Conservation (phyloP, 331 rosid species). For the Erythrophleum ivorense region DNA sequence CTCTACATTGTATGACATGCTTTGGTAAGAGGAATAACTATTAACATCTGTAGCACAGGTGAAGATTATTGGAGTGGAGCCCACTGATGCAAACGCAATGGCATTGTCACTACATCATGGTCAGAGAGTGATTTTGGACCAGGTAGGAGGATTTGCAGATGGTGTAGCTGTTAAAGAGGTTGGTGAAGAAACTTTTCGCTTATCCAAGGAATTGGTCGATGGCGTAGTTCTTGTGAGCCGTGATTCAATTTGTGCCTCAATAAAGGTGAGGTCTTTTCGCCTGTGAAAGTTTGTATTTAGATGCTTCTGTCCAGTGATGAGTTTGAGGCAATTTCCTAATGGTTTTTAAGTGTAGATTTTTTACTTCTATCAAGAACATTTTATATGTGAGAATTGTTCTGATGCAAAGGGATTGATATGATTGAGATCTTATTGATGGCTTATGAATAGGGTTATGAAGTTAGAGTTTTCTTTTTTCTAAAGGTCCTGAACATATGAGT, state of each 20-base stretch:
- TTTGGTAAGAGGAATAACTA: constrained; percentile 26
- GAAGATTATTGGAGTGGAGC: constrained; percentile 94
- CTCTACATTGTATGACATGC: constrained; percentile 19
- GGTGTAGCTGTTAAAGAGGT: constrained; percentile 99
- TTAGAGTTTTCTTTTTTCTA: not conserved
- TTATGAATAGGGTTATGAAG: not conserved
- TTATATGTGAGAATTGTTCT: constrained; percentile 15
- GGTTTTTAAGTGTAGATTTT: constrained; percentile 17
- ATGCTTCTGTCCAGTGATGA: constrained; percentile 9
- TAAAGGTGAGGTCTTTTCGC: constrained; percentile 66
- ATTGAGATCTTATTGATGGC: constrained; percentile 25
- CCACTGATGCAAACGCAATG: constrained; percentile 93
- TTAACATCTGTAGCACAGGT: constrained; percentile 57
- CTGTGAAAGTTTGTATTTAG: constrained; percentile 31
- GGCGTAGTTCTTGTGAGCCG: constrained; percentile 95
- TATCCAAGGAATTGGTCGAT: constrained; percentile 85
- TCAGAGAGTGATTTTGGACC: constrained; percentile 78
- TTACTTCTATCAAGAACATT: constrained; percentile 8
- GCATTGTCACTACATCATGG: constrained; percentile 89
- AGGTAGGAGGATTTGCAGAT: constrained; percentile 95
- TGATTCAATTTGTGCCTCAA: constrained; percentile 94
- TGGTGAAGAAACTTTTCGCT: constrained; percentile 89
- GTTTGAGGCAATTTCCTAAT: not conserved
- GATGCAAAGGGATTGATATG: not conserved
- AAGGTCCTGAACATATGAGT: not conserved